These are phyloP conservation scores for Pharnaceum exiguum DNA, from an alignment of 148 eudicot species.

Conservation along the genomic window DNA sequence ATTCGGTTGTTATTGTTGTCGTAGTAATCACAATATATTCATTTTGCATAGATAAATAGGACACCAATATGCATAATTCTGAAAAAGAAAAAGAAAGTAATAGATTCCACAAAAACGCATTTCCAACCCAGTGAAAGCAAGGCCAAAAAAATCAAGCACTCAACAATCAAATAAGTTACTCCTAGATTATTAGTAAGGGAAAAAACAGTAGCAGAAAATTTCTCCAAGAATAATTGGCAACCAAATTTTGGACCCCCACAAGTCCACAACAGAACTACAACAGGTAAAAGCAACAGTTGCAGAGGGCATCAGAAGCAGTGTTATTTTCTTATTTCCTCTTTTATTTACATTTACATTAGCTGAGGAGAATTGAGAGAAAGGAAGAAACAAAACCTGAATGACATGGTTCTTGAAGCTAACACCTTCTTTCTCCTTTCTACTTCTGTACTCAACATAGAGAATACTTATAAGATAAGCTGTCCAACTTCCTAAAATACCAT, in stretches of 20 bases:
- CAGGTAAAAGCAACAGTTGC: too few species aligned
- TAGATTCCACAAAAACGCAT: neutral
- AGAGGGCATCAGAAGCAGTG: too few species aligned
- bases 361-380: too few species aligned
- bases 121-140: neutral
- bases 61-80: neutral
- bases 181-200: too few species aligned
- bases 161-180: too few species aligned
- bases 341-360: too few species aligned
- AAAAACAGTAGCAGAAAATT: too few species aligned
- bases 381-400: constrained; percentile 30
- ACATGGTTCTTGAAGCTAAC: constrained; percentile 49
- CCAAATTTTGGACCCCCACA: too few species aligned
- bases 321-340: too few species aligned
- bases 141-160: neutral
- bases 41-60: neutral
- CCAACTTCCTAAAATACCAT: constrained; percentile 50
- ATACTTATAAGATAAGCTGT: constrained; percentile 56
- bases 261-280: too few species aligned
- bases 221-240: too few species aligned
- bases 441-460: constrained; percentile 45
- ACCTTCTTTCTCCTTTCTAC: constrained; percentile 43
- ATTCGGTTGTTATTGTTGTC: too few species aligned
- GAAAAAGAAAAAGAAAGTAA: neutral
- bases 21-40: neutral